Evolutionary conservation across 371 early-diverging fungal species (phyloP), one percentile per base, ranked within the genome.

Genomic region (Mucor lusitanicus): DNA sequence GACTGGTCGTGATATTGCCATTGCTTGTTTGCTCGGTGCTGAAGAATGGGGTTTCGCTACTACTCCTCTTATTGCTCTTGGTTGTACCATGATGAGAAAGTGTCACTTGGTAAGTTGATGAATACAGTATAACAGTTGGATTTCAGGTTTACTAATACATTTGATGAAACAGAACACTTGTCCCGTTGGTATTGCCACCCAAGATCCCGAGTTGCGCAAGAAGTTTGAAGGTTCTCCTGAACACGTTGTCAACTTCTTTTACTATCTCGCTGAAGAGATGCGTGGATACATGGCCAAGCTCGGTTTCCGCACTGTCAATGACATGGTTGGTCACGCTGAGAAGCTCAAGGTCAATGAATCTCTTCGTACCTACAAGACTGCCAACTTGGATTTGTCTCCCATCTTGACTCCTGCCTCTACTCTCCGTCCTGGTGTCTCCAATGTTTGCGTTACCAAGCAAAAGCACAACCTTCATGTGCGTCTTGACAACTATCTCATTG

Each of bases 31-130:
- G 77, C 87, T 98, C 27, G 98, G 98, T 71, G 98, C 97, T 60
- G 97, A 98, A 78, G 98, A 98, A 85, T 97, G 95, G 92, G 97
- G 98, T 30, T 98, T 98, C 73, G 97, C 97, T 55, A 98, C 97
- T 5, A 92, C 97, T 5, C 98, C 98, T 39, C 84, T 98, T 69
- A 97, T 98, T 71, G 95, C 97, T n/a, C 87, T 97, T 74, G 98
- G 98, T 53, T 97, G 97, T 79, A 95, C 87, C 63, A 96, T 97
- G 94, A 92, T 97, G 95, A 87, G 97, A 62, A 94, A 95, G 59
- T 82, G 82, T 59, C 82, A 82, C 35, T 76, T 81, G 75, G 79
- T 79, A 71, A 72, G 76, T 53, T 53, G 23, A 1, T 27, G 7
- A 30, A 54, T 35, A 35, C 2, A 8, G 11, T 54, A 13, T 2